Evolutionary conservation across 345 rosid genomes (phyloP).

Genomic region (Kandelia obovata): DNA sequence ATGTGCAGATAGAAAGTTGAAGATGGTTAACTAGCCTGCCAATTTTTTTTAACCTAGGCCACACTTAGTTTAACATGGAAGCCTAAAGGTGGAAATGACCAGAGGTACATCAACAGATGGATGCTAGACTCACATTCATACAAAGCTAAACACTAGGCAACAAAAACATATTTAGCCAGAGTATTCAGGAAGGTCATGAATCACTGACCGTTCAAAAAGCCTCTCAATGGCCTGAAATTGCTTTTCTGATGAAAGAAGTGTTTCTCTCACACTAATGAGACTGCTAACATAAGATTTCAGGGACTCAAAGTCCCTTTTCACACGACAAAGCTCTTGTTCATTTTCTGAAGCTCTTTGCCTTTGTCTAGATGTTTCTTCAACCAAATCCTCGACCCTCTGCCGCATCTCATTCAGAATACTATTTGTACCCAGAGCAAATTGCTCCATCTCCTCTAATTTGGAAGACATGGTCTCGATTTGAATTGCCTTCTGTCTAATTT

Average conservation of each 20-base stretch:
- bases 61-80: too few relatives aligned
- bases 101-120: too few relatives aligned
- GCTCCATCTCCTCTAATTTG: slow-evolving; percentile 76
- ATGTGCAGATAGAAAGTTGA: not conserved
- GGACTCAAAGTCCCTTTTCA: slow-evolving; percentile 82
- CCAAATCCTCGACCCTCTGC: slow-evolving; percentile 73
- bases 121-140: not conserved
- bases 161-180: not conserved
- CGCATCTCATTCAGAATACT: slow-evolving; percentile 59
- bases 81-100: too few relatives aligned
- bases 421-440: slow-evolving; percentile 59
- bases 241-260: slow-evolving; percentile 69
- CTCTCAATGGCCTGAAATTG: slow-evolving; percentile 77
- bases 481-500: slow-evolving; percentile 54
- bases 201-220: slow-evolving; percentile 74
- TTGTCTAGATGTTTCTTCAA: slow-evolving; percentile 77
- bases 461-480: slow-evolving; percentile 71
- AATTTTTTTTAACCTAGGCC: not conserved
- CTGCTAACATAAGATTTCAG: slow-evolving; percentile 67
- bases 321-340: slow-evolving; percentile 83
- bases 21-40: not conserved
- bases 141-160: not conserved
- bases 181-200: slow-evolving; percentile 7
- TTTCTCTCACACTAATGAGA: slow-evolving; percentile 72
- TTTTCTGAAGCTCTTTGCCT: slow-evolving; percentile 73